phyloP scores from a whole-genome alignment of 23 red algal species.

The Gracilariopsis chorda region DNA sequence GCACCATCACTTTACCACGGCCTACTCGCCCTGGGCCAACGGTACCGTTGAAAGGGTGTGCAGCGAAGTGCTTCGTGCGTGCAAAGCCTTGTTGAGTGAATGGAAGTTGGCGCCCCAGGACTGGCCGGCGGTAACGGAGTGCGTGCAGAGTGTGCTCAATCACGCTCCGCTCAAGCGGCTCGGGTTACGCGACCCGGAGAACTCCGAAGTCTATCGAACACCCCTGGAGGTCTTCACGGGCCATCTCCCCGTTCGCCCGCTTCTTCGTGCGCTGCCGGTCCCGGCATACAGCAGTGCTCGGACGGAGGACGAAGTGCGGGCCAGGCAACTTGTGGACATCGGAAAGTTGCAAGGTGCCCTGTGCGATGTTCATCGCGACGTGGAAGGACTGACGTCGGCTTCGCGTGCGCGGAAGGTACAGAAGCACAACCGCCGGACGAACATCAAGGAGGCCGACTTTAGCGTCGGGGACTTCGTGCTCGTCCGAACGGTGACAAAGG shows the following conservation, averaged over 20 bases:
- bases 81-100: neutral
- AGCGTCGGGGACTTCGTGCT: slow-evolving; percentile 21
- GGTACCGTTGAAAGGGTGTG: slow-evolving; percentile 29
- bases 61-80: neutral
- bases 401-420: neutral
- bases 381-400: neutral
- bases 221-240: slow-evolving; percentile 35
- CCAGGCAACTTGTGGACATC: slow-evolving; percentile 5
- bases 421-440: neutral
- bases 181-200: neutral
- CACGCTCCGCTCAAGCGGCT: slow-evolving; percentile 16
- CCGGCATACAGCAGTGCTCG: neutral
- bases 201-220: neutral
- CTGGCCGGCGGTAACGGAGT: slow-evolving; percentile 18
- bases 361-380: slow-evolving; percentile 26
- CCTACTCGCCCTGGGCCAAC: slow-evolving; percentile 39
- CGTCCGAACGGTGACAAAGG: neutral
- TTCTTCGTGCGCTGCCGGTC: neutral
- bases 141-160: slow-evolving; percentile 27
- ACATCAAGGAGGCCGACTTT: neutral
- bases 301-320: neutral
- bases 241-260: neutral
- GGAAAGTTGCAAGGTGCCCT: neutral
- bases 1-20: slow-evolving; percentile 25
- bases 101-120: neutral